A percentile compares a stretch with the other conserved stretches of the same genome.
phyloP scores from a whole-genome alignment of 192 early-diverging fungal genomes.

The Chytriomyces sp. region DNA sequence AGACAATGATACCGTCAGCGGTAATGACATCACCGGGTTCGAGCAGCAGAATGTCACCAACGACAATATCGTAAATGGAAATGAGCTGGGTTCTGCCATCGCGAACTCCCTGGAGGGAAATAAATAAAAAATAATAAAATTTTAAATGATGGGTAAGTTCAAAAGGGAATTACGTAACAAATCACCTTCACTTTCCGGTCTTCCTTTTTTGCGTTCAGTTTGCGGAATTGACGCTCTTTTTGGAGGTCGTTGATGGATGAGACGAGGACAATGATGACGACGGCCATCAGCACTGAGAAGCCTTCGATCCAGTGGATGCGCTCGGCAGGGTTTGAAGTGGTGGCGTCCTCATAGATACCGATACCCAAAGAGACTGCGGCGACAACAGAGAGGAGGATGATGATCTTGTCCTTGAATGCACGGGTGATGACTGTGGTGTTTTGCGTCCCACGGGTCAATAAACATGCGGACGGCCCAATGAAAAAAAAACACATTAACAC shows the following conservation, averaged over 20 bases:
- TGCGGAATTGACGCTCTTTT: conserved; percentile 87
- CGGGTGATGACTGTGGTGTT: conserved; percentile 16
- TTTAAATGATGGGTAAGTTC: too few relatives aligned
- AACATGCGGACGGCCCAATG: too few relatives aligned
- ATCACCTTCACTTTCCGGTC: conserved; percentile 58
- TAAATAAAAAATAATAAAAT: background rate
- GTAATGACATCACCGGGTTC: conserved; percentile 94
- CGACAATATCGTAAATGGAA: conserved; percentile 79
- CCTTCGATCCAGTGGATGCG: conserved; percentile 58
- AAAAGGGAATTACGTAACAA: too few relatives aligned
- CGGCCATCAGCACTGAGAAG: conserved; percentile 76
- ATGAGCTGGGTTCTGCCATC: conserved; percentile 76
- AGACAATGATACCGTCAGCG: conserved; percentile 85
- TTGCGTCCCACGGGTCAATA: too few relatives aligned
- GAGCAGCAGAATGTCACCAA: conserved; percentile 89
- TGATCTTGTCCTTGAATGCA: conserved; percentile 56
- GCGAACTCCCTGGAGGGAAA: conserved; percentile 61
- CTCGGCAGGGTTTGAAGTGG: conserved; percentile 60
- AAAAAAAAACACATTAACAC: conserved; percentile 1
- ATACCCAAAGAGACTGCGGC: conserved; percentile 80
- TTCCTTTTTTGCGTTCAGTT: conserved; percentile 86
- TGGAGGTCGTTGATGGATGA: conserved; percentile 59
- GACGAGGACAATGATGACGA: conserved; percentile 37
- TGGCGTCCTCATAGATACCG: conserved; percentile 81
- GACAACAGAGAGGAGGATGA: conserved; percentile 87